Conservation (phyloP, 2,329 filamentous ascomycete genomes). For the Ophiocordyceps robertsii region DNA sequence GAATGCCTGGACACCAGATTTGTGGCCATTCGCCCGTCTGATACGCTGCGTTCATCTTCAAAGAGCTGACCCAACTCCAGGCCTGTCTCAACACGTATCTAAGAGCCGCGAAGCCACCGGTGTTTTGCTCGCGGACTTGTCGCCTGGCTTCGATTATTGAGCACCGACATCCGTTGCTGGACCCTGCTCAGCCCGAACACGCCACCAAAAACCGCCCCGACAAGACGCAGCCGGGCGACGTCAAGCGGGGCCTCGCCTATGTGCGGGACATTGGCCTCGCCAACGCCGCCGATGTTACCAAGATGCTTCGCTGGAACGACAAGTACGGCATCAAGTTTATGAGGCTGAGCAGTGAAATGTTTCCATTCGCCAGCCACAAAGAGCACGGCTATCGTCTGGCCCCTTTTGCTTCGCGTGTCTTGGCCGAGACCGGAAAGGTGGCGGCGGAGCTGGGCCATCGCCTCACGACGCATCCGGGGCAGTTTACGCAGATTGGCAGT, state of each 20-base stretch:
- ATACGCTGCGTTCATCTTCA: neutral
- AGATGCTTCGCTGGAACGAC: constrained; percentile 86
- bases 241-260: constrained; percentile 54
- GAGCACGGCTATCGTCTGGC: constrained; percentile 77
- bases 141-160: constrained; percentile 84
- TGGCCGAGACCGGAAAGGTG: constrained; percentile 65
- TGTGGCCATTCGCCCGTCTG: neutral
- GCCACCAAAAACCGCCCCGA: constrained; percentile 78
- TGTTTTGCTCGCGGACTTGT: constrained; percentile 86
- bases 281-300: constrained; percentile 71
- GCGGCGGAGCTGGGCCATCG: constrained; percentile 70
- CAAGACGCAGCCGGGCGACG: constrained; percentile 51
- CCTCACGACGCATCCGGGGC: constrained; percentile 81
- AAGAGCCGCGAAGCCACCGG: constrained; percentile 63
- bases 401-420: constrained; percentile 65
- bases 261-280: constrained; percentile 66
- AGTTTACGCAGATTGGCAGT: constrained; percentile 84
- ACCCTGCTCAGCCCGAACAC: constrained; percentile 66
- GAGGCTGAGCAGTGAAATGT: constrained; percentile 90
- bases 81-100: constrained; percentile 91
- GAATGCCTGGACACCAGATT: constrained; percentile 13
- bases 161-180: constrained; percentile 66
- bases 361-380: constrained; percentile 83
- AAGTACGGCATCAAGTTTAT: constrained; percentile 86
- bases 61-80: constrained; percentile 20